A percentile compares a stretch with the other conserved stretches of the same genome.
phyloP scores from a whole-genome alignment of 176 grass and related monocot species.

The Melocanna baccifera region DNA sequence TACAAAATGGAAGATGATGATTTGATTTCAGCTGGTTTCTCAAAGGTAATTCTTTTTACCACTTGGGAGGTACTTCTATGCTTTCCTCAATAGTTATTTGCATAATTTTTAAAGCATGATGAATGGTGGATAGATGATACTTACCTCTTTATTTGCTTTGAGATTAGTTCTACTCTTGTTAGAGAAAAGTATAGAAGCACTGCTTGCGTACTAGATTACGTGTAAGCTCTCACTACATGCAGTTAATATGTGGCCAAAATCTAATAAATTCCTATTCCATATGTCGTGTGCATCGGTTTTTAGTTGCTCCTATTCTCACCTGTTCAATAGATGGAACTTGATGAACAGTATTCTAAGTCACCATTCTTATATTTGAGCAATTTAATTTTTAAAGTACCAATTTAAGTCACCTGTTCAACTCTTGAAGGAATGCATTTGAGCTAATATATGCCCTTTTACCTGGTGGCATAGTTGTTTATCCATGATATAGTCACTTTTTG shows the following conservation, averaged over 20 bases:
- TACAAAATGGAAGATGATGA: conserved; percentile 61
- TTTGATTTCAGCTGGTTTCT: conserved; percentile 54
- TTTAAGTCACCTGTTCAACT: background rate
- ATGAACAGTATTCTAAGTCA: background rate
- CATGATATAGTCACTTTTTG: background rate
- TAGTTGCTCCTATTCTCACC: background rate
- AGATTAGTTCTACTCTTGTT: too few relatives aligned
- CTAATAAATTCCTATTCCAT: background rate
- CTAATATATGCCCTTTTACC: background rate
- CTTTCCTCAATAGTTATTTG: too few relatives aligned
- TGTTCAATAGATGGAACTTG: background rate
- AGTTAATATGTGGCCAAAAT: background rate
- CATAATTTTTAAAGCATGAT: too few relatives aligned
- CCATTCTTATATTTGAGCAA: background rate
- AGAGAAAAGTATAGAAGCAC: too few relatives aligned
- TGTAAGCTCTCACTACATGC: background rate
- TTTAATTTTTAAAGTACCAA: background rate
- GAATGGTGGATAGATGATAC: too few relatives aligned
- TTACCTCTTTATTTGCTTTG: too few relatives aligned
- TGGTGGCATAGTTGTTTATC: background rate
- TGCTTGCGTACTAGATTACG: background rate
- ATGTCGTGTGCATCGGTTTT: background rate
- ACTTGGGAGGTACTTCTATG: too few relatives aligned
- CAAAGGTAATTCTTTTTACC: conserved; percentile 47
- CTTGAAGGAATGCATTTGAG: background rate